These are phyloP conservation scores for Dictyophora rubrovolvata DNA, from an alignment of 768 basidiomycete genomes.

Conservation along the genomic window DNA sequence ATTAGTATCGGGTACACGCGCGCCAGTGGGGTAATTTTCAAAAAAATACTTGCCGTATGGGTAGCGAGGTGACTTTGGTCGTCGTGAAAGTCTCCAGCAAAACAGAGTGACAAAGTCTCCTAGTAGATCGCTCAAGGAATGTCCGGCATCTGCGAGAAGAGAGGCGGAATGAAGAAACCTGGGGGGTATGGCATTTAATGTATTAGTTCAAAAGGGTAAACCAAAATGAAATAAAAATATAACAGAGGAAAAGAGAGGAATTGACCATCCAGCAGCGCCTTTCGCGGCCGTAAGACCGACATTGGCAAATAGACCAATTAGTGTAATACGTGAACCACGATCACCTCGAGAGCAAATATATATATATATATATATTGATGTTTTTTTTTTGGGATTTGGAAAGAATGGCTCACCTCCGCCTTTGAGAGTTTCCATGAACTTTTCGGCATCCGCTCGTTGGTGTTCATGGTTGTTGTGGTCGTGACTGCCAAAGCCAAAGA, in stretches of 20 bases:
- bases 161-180: conserved; percentile 68
- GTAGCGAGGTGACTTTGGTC: conserved; percentile 68
- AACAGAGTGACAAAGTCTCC: conserved; percentile 89
- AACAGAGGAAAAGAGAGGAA: conserved; percentile 18
- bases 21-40: too few relatives aligned
- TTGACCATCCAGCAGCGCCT: conserved; percentile 78
- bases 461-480: conserved; percentile 56
- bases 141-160: conserved; percentile 87
- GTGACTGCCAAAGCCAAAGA: conserved; percentile 49
- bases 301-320: conserved; percentile 77
- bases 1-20: too few relatives aligned
- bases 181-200: not conserved
- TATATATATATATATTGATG: not conserved
- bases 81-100: conserved; percentile 77
- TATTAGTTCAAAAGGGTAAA: not conserved
- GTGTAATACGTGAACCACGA: conserved; percentile 72
- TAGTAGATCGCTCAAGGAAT: conserved; percentile 77
- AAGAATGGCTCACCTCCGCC: conserved; percentile 42
- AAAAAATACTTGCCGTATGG: conserved; percentile 43
- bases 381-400: not conserved
- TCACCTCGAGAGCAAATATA: conserved; percentile 41
- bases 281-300: conserved; percentile 74
- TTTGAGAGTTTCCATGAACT: conserved; percentile 56
- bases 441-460: conserved; percentile 51
- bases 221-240: conserved; percentile 1